Evolutionary conservation across 2,329 filamentous ascomycete genomes (phyloP).

Genomic region (Nannizzia gypsea): DNA sequence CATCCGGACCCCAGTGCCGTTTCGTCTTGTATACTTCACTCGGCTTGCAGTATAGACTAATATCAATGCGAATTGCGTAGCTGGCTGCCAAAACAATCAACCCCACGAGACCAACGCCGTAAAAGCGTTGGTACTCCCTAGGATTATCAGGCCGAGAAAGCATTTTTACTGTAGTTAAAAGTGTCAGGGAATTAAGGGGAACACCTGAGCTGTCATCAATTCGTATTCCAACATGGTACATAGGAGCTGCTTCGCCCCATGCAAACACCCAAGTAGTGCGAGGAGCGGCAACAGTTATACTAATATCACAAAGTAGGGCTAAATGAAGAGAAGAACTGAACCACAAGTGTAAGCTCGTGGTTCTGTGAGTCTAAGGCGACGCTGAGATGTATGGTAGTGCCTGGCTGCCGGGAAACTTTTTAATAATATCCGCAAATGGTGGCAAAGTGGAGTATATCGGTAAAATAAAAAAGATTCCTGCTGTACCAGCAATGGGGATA

Average conservation of each 20-base stretch:
- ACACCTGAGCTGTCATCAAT: constrained; percentile 28
- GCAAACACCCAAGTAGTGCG: constrained; percentile 38
- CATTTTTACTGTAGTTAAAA: constrained; percentile 38
- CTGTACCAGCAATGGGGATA: constrained; percentile 38
- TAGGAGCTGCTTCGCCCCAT: constrained; percentile 35
- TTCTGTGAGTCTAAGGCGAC: constrained; percentile 9
- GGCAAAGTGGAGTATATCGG: constrained; percentile 13
- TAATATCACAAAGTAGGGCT: constrained; percentile 40
- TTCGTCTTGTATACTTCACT: constrained; percentile 38
- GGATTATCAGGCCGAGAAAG: constrained; percentile 40
- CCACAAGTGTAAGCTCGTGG: constrained; percentile 23
- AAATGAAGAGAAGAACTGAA: constrained; percentile 40
- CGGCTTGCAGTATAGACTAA: constrained; percentile 28
- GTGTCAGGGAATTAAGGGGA: constrained; percentile 32
- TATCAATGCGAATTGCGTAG: constrained; percentile 45
- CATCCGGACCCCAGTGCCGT: constrained; percentile 37
- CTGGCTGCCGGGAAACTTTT: constrained; percentile 36
- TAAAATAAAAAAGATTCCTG: constrained; percentile 36
- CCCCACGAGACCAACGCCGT: constrained; percentile 43
- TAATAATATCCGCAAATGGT: constrained; percentile 24
- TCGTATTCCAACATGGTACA: constrained; percentile 27
- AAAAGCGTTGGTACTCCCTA: constrained; percentile 39
- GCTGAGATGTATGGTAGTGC: constrained; percentile 41
- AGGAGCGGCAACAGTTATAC: constrained; percentile 41
- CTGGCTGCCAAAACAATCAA: constrained; percentile 46